Conservation (phyloP, 2,329 filamentous ascomycete genomes). For the Zarea fungicola region DNA sequence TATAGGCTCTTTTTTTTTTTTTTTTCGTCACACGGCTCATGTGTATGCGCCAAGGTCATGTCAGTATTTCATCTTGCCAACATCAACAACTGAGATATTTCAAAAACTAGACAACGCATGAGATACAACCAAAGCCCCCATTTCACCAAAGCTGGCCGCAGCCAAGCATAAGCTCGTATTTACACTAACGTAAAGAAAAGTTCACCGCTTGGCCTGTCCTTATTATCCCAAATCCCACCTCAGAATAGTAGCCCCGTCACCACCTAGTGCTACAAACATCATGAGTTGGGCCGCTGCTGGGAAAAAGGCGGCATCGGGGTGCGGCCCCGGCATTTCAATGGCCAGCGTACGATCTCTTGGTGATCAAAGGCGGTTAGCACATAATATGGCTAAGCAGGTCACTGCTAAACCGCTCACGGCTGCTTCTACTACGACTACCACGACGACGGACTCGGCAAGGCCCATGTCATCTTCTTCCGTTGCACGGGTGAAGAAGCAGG, state of each 20-base stretch:
- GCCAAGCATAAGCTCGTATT: slow-evolving; percentile 6
- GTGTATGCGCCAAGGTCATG: neutral
- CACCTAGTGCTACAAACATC: slow-evolving; percentile 16
- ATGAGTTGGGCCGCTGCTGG: slow-evolving; percentile 38
- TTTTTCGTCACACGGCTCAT: neutral
- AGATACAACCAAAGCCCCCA: neutral
- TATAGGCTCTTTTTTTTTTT: neutral
- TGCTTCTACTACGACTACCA: slow-evolving; percentile 10
- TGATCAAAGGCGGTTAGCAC: slow-evolving; percentile 9
- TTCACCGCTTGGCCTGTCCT: neutral
- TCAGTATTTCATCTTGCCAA: neutral
- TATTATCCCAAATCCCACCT: neutral
- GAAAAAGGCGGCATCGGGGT: slow-evolving; percentile 33
- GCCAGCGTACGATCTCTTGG: slow-evolving; percentile 1
- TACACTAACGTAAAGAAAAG: neutral
- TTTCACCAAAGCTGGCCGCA: slow-evolving; percentile 5
- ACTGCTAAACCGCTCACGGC: slow-evolving; percentile 7
- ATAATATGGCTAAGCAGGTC: slow-evolving; percentile 1
- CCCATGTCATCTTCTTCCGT: slow-evolving; percentile 26
- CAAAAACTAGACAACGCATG: neutral
- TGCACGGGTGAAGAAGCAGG: slow-evolving; percentile 26
- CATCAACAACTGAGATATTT: neutral
- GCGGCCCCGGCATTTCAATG: slow-evolving; percentile 19
- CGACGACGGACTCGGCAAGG: slow-evolving; percentile 13
- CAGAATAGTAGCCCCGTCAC: slow-evolving; percentile 10